phyloP scores from a whole-genome alignment of 2,329 filamentous ascomycete genomes.

The Penicillium sp. region DNA sequence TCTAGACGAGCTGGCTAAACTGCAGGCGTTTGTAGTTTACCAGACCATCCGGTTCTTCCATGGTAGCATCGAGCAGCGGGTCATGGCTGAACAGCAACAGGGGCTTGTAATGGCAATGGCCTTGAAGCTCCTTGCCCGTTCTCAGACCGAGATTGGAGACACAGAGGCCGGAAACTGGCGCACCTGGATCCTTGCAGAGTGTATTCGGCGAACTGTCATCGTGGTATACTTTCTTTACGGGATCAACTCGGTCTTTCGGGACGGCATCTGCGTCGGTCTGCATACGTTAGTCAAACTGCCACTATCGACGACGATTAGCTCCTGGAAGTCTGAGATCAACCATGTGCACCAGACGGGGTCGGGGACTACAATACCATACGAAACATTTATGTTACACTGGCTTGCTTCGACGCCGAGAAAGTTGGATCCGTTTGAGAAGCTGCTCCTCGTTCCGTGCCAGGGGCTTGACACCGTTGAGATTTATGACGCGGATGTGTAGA shows the following conservation, averaged over 20 bases:
- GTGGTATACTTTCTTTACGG: conserved; percentile 8
- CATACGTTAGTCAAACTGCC: conserved; percentile 11
- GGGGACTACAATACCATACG: neutral
- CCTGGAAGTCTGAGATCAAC: neutral
- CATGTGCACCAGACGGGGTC: neutral
- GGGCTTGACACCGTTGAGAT: conserved; percentile 3
- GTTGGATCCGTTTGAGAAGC: conserved; percentile 10
- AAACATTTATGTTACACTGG: conserved; percentile 5
- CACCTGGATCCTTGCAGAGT: conserved; percentile 5
- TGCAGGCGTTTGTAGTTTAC: conserved; percentile 8
- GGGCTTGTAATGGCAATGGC: neutral
- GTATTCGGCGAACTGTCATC: conserved; percentile 6
- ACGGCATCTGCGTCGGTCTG: conserved; percentile 8
- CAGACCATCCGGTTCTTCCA: conserved; percentile 12
- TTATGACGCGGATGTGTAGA: neutral
- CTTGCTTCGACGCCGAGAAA: conserved; percentile 11
- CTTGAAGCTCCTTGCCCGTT: conserved; percentile 1
- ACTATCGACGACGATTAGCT: neutral
- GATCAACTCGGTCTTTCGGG: neutral
- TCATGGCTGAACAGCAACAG: conserved; percentile 4
- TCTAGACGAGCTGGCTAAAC: neutral
- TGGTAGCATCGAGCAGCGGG: neutral
- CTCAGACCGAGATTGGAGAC: neutral
- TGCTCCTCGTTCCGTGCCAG: conserved; percentile 13
- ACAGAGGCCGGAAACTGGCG: neutral